Evolutionary conservation across 75 land plant species (phyloP).

Genomic region (Pinus albicaulis): DNA sequence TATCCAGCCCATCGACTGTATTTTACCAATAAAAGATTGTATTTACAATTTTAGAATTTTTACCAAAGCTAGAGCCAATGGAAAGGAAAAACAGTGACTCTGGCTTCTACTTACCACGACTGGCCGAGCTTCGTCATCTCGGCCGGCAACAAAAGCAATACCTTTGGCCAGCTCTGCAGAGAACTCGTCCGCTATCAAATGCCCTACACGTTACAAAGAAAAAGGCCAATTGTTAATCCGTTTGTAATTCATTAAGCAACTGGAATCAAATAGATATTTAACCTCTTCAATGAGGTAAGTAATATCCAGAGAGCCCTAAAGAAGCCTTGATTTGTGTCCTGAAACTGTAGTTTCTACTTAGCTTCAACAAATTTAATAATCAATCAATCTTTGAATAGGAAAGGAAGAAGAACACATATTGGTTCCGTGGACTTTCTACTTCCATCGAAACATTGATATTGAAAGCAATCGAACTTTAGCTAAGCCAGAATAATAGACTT

Average conservation of each 20-base stretch:
- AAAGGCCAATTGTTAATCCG: neutral
- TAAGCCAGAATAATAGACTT: neutral
- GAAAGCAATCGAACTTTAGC: neutral
- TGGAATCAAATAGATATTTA: neutral
- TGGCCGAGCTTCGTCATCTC: conserved; percentile 78
- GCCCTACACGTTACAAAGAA: conserved; percentile 39
- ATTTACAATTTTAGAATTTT: neutral
- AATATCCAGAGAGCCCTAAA: neutral
- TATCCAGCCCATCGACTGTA: neutral
- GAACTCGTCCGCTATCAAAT: conserved; percentile 94
- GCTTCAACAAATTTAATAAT: neutral
- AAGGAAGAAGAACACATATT: neutral
- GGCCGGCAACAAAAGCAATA: conserved; percentile 84
- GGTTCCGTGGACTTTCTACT: neutral
- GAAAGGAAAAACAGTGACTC: neutral
- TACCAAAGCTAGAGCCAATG: neutral
- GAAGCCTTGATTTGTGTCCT: neutral
- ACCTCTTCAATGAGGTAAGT: neutral
- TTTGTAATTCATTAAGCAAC: neutral
- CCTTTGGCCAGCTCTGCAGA: conserved; percentile 82
- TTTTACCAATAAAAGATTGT: neutral
- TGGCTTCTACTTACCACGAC: conserved; percentile 53
- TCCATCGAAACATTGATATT: neutral
- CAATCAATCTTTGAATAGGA: neutral
- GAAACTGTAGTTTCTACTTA: neutral